These are phyloP conservation scores for Passalora sequoiae DNA, from an alignment of 2,329 filamentous ascomycete genomes.

Conservation along the genomic window DNA sequence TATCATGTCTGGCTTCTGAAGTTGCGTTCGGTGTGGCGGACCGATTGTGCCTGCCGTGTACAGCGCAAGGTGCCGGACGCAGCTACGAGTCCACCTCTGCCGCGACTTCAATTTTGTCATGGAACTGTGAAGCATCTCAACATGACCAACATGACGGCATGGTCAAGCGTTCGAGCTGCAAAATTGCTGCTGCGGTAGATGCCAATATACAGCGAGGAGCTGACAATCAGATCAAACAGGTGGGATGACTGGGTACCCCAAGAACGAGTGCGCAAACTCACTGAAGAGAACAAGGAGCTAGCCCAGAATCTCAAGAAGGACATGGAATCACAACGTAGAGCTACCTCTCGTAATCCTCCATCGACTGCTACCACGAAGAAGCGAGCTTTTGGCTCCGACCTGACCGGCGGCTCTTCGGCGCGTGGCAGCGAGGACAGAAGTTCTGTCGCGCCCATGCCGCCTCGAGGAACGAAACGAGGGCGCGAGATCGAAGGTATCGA, in stretches of 20 bases:
- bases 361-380: constrained; percentile 45
- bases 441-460: constrained; percentile 51
- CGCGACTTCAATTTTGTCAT: too few relatives aligned
- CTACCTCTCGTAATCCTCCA: constrained; percentile 38
- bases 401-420: constrained; percentile 49
- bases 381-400: constrained; percentile 53
- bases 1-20: too few relatives aligned
- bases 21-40: too few relatives aligned
- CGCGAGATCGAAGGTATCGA: constrained; percentile 74
- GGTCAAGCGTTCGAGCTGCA: too few relatives aligned
- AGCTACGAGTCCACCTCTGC: too few relatives aligned
- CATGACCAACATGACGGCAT: too few relatives aligned
- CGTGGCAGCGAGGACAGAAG: constrained; percentile 75
- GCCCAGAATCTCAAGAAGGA: constrained; percentile 68
- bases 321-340: constrained; percentile 55
- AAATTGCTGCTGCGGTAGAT: too few relatives aligned
- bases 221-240: constrained; percentile 41
- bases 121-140: too few relatives aligned
- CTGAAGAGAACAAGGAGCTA: constrained; percentile 77
- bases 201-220: neutral
- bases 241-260: constrained; percentile 99
- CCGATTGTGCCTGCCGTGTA: neutral
- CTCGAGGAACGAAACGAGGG: constrained; percentile 66
- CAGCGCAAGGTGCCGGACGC: neutral
- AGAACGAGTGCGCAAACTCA: constrained; percentile 90